phyloP scores from a whole-genome alignment of 1,284 basidiomycete genomes.

The Cryptococcus hybrid region DNA sequence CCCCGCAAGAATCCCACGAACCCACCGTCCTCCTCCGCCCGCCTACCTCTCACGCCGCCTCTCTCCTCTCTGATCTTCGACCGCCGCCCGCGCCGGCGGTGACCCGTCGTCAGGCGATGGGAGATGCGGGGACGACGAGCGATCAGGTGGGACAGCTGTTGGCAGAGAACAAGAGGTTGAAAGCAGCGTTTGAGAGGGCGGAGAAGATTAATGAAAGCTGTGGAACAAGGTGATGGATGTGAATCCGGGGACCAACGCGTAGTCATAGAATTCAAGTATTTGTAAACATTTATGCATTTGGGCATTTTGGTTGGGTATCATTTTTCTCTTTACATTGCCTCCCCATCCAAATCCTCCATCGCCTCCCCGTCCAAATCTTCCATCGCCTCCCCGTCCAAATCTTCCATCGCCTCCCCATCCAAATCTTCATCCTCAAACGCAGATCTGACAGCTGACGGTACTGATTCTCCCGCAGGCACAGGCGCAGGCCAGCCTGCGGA shows the following conservation, averaged over 20 bases:
- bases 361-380: conserved; percentile 44
- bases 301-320: no score
- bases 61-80: conserved; percentile 18
- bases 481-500: neutral
- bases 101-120: no score
- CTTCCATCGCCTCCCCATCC: conserved; percentile 42
- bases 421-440: conserved; percentile 23
- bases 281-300: neutral
- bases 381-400: conserved; percentile 31
- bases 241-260: conserved; percentile 17
- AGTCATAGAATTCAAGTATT: neutral
- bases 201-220: conserved; percentile 84
- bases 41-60: neutral
- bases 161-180: conserved; percentile 63
- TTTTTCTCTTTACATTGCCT: neutral
- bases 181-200: conserved; percentile 69
- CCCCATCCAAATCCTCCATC: conserved; percentile 44
- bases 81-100: neutral
- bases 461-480: neutral
- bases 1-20: conserved; percentile 35
- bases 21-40: conserved; percentile 28
- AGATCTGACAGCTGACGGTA: neutral
- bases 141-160: conserved; percentile 62
- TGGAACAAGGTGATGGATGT: conserved; percentile 67
- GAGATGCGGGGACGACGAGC: neutral